Evolutionary conservation across 2,329 filamentous ascomycete species (phyloP).

Genomic region (Capronia americana): DNA sequence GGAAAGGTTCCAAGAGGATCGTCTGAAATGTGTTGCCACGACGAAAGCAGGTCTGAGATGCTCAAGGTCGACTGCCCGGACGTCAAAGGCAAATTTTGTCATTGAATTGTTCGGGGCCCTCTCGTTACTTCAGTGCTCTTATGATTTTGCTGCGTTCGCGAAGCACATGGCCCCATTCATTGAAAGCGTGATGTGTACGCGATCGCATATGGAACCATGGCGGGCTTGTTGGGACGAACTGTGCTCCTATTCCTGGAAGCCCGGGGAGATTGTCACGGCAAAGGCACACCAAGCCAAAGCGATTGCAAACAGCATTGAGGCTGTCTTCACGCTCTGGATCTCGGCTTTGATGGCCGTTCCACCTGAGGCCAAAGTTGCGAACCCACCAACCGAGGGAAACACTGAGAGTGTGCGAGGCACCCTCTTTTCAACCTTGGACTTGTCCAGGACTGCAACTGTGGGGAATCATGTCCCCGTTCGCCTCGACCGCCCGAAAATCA

Average conservation of each 20-base stretch:
- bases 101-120: background rate
- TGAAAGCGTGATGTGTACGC: background rate
- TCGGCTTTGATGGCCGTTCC: background rate
- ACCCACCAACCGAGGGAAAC: background rate
- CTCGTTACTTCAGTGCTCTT: background rate
- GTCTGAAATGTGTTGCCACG: background rate
- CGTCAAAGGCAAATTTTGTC: background rate
- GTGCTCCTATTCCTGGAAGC: background rate
- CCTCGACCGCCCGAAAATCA: background rate
- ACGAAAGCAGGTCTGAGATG: background rate
- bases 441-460: background rate
- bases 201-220: background rate
- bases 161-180: background rate
- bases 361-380: background rate
- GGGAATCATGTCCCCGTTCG: background rate
- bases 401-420: background rate
- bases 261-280: background rate
- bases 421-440: background rate
- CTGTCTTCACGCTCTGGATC: background rate
- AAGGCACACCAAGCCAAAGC: background rate
- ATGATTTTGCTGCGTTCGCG: background rate
- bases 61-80: background rate
- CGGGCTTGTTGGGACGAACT: background rate
- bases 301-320: background rate
- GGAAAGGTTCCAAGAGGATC: background rate